Evolutionary conservation across 176 grass and related monocot genomes (phyloP).

Genomic region (Cenchrus fungigraminus): DNA sequence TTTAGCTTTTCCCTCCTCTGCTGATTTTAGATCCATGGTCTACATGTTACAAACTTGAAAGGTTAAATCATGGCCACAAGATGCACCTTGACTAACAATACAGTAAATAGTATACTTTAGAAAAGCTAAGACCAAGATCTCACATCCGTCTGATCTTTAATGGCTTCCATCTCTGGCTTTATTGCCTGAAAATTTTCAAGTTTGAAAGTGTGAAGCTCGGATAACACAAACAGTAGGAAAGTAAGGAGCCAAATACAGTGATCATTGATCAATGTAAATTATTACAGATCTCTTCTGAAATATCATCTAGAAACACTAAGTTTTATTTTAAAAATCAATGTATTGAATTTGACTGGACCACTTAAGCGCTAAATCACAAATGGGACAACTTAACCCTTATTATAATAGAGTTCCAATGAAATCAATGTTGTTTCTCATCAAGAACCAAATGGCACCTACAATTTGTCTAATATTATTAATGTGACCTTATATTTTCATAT

Average conservation of each 20-base stretch:
- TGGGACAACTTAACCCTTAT: background rate
- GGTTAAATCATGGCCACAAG: conserved; percentile 34
- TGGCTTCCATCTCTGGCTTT: conserved; percentile 75
- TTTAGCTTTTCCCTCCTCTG: conserved; percentile 48
- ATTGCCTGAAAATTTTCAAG: conserved; percentile 59
- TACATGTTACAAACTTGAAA: conserved; percentile 47
- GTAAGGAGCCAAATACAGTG: conserved; percentile 26
- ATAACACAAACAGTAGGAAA: conserved; percentile 1
- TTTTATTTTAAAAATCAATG: background rate
- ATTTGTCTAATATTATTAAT: background rate
- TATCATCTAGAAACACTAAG: conserved; percentile 5
- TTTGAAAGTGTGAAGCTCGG: conserved; percentile 31
- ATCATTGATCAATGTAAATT: background rate
- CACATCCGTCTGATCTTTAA: conserved; percentile 73
- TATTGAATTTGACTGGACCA: background rate
- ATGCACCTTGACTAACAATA: conserved; percentile 21
- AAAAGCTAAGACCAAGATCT: conserved; percentile 38
- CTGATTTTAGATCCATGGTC: conserved; percentile 56
- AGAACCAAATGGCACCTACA: background rate
- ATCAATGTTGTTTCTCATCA: conserved; percentile 12
- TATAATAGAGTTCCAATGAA: conserved; percentile 1
- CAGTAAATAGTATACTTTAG: conserved; percentile 34
- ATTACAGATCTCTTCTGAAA: conserved; percentile 2
- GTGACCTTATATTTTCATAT: background rate
- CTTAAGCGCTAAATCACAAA: conserved; percentile 9